Conservation (phyloP, 2,329 filamentous ascomycete genomes). For the Chaetomium olivaceum region DNA sequence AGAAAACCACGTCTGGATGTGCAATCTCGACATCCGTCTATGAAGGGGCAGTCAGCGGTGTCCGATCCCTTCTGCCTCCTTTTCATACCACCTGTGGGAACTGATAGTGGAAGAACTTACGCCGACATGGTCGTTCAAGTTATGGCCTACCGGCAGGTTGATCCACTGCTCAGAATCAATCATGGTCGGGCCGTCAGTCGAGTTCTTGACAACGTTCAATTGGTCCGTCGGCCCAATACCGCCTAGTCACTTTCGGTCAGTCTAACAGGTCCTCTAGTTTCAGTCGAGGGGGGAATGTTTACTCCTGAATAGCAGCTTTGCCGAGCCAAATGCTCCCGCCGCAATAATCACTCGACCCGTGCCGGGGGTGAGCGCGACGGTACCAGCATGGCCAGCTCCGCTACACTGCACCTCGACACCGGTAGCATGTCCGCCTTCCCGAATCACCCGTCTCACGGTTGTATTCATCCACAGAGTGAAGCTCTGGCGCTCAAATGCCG, state of each 20-base stretch:
- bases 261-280: no score
- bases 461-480: conserved; percentile 69
- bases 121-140: conserved; percentile 53
- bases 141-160: conserved; percentile 48
- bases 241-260: conserved; percentile 29
- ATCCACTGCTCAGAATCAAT: conserved; percentile 55
- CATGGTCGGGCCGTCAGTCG: conserved; percentile 54
- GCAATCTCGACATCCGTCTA: conserved; percentile 49
- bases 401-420: conserved; percentile 66
- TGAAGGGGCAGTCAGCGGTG: neutral
- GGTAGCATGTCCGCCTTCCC: conserved; percentile 60
- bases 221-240: conserved; percentile 66
- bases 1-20: conserved; percentile 54
- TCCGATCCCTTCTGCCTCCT: neutral
- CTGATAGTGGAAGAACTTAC: conserved; percentile 16
- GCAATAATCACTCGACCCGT: conserved; percentile 68
- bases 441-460: conserved; percentile 65
- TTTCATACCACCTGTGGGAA: neutral
- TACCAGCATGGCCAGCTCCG: conserved; percentile 53
- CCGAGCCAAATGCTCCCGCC: conserved; percentile 66
- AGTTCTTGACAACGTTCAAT: conserved; percentile 54
- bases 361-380: conserved; percentile 57
- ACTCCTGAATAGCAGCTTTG: conserved; percentile 67
- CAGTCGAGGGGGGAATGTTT: conserved; percentile 7
- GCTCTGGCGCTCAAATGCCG: conserved; percentile 52